Percentiles rank a stretch among this genome's conserved stretches.
Evolutionary conservation across 2,329 filamentous ascomycete species (phyloP).

Genomic region (Lachnellula occidentalis): DNA sequence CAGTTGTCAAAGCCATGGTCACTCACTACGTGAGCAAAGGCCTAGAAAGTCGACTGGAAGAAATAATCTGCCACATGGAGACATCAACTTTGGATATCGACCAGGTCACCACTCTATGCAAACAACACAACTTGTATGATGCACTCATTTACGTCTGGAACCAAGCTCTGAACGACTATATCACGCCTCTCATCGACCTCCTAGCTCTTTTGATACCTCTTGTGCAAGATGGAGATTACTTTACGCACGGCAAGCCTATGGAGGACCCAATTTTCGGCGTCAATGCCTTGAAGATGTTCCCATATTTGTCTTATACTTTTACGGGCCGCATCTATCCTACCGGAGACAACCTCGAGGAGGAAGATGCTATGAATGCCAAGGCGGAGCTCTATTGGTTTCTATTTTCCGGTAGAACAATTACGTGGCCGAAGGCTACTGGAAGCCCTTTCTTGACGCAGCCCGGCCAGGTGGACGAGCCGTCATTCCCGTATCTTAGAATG

Average conservation of each 20-base stretch:
- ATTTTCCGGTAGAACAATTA: constrained; percentile 75
- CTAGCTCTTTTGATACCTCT: constrained; percentile 60
- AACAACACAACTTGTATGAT: constrained; percentile 87
- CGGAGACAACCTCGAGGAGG: constrained; percentile 66
- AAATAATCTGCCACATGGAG: constrained; percentile 90
- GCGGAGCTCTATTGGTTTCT: constrained; percentile 88
- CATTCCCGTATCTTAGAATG: constrained; percentile 79
- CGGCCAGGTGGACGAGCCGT: constrained; percentile 54
- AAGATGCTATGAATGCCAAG: constrained; percentile 71
- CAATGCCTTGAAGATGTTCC: constrained; percentile 85
- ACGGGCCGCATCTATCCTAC: constrained; percentile 91
- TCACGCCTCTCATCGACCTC: constrained; percentile 83
- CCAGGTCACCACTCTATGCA: constrained; percentile 84
- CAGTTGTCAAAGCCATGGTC: constrained; percentile 80
- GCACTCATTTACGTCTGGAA: constrained; percentile 98
- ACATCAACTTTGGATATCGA: constrained; percentile 90
- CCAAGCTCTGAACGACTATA: constrained; percentile 78
- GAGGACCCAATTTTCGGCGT: constrained; percentile 57
- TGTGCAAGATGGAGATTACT: constrained; percentile 50
- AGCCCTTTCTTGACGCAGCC: constrained; percentile 58
- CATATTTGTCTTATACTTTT: constrained; percentile 86
- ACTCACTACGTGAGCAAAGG: constrained; percentile 72
- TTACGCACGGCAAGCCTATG: constrained; percentile 47
- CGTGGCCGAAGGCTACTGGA: constrained; percentile 64
- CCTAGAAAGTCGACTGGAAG: constrained; percentile 74